Conservation (phyloP, 2,329 filamentous ascomycete genomes). For the Aschersonia sp. region DNA sequence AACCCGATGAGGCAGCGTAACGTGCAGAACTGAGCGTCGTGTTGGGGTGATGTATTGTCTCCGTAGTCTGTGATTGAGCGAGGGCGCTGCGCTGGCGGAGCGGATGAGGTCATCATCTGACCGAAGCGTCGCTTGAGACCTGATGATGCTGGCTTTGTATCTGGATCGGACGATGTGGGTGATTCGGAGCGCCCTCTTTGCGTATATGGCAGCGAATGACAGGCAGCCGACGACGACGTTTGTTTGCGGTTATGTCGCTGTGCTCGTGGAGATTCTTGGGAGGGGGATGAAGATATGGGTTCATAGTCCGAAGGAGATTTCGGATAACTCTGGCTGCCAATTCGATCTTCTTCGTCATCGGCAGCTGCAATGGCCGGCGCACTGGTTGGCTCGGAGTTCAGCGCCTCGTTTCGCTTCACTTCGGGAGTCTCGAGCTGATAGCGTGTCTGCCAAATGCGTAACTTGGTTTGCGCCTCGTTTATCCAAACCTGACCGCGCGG, state of each 20-base stretch:
- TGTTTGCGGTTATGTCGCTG: background rate
- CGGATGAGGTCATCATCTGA: background rate
- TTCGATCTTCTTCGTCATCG: background rate
- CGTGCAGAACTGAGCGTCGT: background rate
- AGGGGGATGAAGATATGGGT: background rate
- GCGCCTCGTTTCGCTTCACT: background rate
- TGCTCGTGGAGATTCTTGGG: background rate
- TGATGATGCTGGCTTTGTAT: background rate
- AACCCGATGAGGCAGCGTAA: background rate
- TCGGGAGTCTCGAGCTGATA: background rate
- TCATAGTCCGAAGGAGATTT: background rate
- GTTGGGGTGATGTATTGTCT: background rate
- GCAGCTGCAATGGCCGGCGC: background rate
- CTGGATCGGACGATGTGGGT: background rate
- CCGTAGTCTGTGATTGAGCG: background rate
- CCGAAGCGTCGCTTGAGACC: constrained; percentile 1
- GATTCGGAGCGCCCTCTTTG: background rate
- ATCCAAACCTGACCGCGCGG: background rate
- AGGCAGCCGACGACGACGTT: background rate
- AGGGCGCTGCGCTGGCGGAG: background rate
- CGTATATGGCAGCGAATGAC: background rate
- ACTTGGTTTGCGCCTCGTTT: background rate
- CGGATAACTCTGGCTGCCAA: background rate
- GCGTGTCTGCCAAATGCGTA: background rate
- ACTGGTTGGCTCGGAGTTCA: background rate